Evolutionary conservation across 768 basidiomycete genomes (phyloP).

Genomic region (Macrolepiota fuliginosa): DNA sequence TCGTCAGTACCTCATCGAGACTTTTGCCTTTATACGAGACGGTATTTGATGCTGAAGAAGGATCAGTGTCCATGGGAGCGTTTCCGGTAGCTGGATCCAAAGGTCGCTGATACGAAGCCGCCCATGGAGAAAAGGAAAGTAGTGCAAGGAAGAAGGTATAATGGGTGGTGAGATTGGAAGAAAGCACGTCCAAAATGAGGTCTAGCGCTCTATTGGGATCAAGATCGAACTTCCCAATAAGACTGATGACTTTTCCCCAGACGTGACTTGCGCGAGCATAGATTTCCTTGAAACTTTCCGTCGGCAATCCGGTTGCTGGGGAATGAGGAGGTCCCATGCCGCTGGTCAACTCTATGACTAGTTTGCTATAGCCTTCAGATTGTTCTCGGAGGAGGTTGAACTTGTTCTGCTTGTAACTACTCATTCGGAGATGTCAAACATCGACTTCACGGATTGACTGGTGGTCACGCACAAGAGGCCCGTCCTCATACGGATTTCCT

Average conservation of each 20-base stretch:
- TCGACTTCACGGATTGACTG: not conserved
- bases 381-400: constrained; percentile 97
- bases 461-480: constrained; percentile 67
- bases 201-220: constrained; percentile 95
- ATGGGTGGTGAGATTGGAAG: constrained; percentile 76
- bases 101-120: constrained; percentile 42
- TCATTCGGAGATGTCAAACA: constrained; percentile 7
- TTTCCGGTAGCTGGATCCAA: constrained; percentile 22
- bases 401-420: constrained; percentile 97
- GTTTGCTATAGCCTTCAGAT: constrained; percentile 95
- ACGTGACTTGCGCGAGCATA: constrained; percentile 64
- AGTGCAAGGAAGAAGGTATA: constrained; percentile 88
- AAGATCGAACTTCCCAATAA: constrained; percentile 95
- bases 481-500: constrained; percentile 78
- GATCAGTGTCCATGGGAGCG: constrained; percentile 35
- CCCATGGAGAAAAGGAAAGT: constrained; percentile 87
- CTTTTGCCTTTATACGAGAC: constrained; percentile 53
- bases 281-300: constrained; percentile 55
- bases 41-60: constrained; percentile 19
- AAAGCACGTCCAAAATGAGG: constrained; percentile 88
- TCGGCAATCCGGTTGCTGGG: constrained; percentile 59
- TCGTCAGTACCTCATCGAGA: constrained; percentile 62
- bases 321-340: constrained; percentile 76
- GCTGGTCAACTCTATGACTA: constrained; percentile 79
- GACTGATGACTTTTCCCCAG: constrained; percentile 83